Evolutionary conservation across 441 rosid genomes (phyloP).

Genomic region (Corymbia calophylla): DNA sequence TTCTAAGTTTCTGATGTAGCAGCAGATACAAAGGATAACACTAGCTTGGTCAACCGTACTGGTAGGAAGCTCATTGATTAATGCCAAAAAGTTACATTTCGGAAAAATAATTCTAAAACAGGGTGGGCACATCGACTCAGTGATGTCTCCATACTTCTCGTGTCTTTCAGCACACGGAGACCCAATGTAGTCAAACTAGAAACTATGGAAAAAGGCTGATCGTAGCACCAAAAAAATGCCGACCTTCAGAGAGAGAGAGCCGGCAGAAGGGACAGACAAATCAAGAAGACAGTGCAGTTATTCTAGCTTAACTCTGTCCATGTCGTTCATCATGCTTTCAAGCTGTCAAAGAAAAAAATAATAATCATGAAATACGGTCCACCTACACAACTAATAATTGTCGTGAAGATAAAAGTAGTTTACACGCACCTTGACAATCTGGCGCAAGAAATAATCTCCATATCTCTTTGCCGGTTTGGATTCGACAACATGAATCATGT

Average conservation of each 20-base stretch:
- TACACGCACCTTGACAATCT: slow-evolving; percentile 52
- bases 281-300: slow-evolving; percentile 9
- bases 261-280: background rate
- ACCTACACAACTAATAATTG: background rate
- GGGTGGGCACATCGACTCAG: background rate
- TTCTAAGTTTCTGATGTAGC: background rate
- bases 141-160: background rate
- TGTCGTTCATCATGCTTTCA: slow-evolving; percentile 76
- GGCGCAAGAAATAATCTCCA: slow-evolving; percentile 71
- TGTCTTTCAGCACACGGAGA: background rate
- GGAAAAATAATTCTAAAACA: background rate
- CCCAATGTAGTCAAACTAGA: background rate
- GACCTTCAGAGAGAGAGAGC: background rate
- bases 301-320: slow-evolving; percentile 76
- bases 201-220: background rate
- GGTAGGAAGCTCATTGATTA: background rate
- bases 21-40: background rate
- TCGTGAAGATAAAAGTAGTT: background rate
- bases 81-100: background rate
- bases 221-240: background rate
- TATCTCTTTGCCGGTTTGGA: slow-evolving; percentile 63
- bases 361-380: background rate
- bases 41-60: background rate
- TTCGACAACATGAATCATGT: slow-evolving; percentile 70
- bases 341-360: slow-evolving; percentile 36